Base-by-base conservation (phyloP, 306 rosid species). In the Macrotyloma uniflorum region DNA sequence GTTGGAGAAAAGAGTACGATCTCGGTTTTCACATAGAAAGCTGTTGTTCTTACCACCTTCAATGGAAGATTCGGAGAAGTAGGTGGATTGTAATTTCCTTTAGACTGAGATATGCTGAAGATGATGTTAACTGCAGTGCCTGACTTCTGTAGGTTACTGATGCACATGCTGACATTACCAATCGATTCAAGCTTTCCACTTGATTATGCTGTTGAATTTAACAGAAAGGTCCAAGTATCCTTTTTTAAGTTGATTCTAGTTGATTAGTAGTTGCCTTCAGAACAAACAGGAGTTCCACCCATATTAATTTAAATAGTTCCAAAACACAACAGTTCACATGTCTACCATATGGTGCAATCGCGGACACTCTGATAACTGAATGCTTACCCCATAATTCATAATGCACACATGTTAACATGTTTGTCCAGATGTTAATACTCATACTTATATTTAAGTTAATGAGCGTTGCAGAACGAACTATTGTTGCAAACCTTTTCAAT, bases 21-120 rank as follows among this genome's bases (percentile, higher is more conserved):
- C 98, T 83, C 98, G 96, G 23, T 95, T 95, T 85, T 95, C 98
- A 35, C 97, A 90, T 81, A 89, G 98, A 85, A 95, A 95, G 86
- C 79, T 88, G 49, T 40, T 95, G 80, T 92, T 92, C 84, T 86
- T 89, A 83, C 98, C 97, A 74, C 97, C 97, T 74, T 80, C 90
- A 26, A 55, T 68, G 35, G 97, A 89, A 38, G 93, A 92, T 54
- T 73, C 86, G 46, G 86, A 86, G 63, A 83, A 87, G 98, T 91
- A 83, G 33, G 62, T 73, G 35, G 70, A 66, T 68, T 36, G 38
- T 45, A 58, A n/a, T 75, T 82, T 65, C 53, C 38, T 53, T 46
- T 76, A 59, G 23, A 76, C 72, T 24, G 50, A 45, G 43, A 32
- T 32, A 1, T 43, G 80, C 82, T 59, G 63, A 76, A 64, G 58